Evolutionary conservation across 495 filamentous ascomycete genomes (phyloP), one percentile per base, ranked within the genome.

Genomic region (Xylaria sp.): DNA sequence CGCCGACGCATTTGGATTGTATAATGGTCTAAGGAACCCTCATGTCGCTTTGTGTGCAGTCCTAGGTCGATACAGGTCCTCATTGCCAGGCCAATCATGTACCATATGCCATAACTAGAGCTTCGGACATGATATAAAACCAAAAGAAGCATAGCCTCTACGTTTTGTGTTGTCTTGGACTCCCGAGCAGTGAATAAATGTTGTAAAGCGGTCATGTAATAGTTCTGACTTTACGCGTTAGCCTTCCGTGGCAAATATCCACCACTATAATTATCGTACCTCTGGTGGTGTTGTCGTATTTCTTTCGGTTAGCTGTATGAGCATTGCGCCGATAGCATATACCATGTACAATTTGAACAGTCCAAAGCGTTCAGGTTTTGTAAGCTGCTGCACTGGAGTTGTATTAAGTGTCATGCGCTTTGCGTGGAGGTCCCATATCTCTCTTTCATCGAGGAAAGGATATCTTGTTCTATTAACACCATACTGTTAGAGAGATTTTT

Each of bases 81-180:
- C 85, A 87, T 88, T 1, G 85, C 85, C 31, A 88, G 79, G 37
- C 85, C 85, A 50, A 88, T 83, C 83, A 88, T 86, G 61, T 88
- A 88, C 86, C 85, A 88, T 72, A 88, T 81, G 15, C 85, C 86
- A 72, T 86, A 84, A 58, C 82, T 88, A 1, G 83, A 85, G 24
- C 83, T 85, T 12, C 86, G 80, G 4, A 88, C 77, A 70, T 88
- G 84, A 63, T 86, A 88, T 12, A 87, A 78, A 6, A 88, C 85
- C 11, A 88, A 76, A 33, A 88, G 82, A 9, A 83, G 78, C 85
- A 88, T 88, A n/a, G 86, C 85, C 71, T 87, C 84, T 43, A 88
- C 84, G 52, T 88, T 88, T 24, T 88, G 81, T 4, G 85, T 79
- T 2, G 85, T 87, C 44, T 83, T 79, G 14, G 83, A 81, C 61